Conservation (phyloP, 345 rosid species). For the Anacardium occidentale region DNA sequence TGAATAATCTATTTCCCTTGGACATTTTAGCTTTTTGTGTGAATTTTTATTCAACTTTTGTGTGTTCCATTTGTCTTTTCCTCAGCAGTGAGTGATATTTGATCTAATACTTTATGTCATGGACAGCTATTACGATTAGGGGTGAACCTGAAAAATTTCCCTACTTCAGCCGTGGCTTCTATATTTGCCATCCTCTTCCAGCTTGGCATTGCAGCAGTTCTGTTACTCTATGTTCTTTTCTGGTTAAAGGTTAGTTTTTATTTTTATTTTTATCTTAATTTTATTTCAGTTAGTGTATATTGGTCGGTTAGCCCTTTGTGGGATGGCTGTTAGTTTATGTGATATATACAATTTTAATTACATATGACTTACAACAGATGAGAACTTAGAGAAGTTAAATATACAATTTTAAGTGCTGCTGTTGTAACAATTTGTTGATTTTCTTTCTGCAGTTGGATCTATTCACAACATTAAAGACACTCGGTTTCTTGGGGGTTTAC, state of each 20-base stretch:
- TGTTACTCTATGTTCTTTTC: conserved; percentile 80
- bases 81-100: not conserved
- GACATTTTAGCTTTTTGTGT: no score
- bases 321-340: not conserved
- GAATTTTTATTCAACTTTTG: not conserved
- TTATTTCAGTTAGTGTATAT: no score
- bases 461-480: conserved; percentile 78
- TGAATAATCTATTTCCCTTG: not conserved
- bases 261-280: not conserved
- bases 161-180: conserved; percentile 63
- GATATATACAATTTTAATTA: not conserved
- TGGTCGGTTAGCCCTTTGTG: not conserved
- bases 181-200: conserved; percentile 77
- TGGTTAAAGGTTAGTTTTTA: conserved; percentile 78
- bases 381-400: no score
- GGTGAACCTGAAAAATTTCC: conserved; percentile 87
- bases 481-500: conserved; percentile 76
- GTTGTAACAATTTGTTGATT: not conserved
- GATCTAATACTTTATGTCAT: conserved; percentile 13
- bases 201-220: conserved; percentile 78
- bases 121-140: conserved; percentile 67
- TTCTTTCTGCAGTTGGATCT: conserved; percentile 69
- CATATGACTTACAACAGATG: not conserved
- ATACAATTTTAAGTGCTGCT: not conserved
- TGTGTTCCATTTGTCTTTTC: not conserved